phyloP scores from a whole-genome alignment of 306 rosid species.

The Rosa multiflora region DNA sequence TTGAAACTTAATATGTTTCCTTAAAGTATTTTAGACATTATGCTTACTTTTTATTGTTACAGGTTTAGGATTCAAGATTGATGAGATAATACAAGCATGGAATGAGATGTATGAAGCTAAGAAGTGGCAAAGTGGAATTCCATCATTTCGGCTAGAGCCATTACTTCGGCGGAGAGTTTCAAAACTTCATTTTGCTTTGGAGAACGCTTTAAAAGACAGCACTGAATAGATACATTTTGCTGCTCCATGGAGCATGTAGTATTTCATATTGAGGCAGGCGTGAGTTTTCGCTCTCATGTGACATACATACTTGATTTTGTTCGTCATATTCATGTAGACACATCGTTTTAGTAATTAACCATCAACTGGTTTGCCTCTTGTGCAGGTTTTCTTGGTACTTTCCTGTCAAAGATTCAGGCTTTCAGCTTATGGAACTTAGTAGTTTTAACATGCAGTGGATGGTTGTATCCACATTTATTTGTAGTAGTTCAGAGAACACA shows the following conservation, averaged over 20 bases:
- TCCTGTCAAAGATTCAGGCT: slow-evolving; percentile 18
- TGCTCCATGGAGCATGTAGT: slow-evolving; percentile 28
- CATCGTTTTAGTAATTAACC: neutral
- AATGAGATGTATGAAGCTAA: slow-evolving; percentile 87
- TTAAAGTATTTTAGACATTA: neutral
- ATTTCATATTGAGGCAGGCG: slow-evolving; percentile 46
- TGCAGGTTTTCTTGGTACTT: slow-evolving; percentile 43
- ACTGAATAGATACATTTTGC: slow-evolving; percentile 23
- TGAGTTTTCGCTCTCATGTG: neutral
- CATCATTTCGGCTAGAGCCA: slow-evolving; percentile 80
- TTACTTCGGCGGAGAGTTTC: slow-evolving; percentile 76
- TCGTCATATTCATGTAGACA: neutral
- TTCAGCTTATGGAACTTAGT: slow-evolving; percentile 13
- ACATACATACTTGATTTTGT: neutral
- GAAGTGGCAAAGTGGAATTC: slow-evolving; percentile 64
- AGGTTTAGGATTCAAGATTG: slow-evolving; percentile 79
- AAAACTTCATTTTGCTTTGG: slow-evolving; percentile 62
- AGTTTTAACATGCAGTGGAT: slow-evolving; percentile 12
- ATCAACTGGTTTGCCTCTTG: slow-evolving; percentile 10
- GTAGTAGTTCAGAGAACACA: slow-evolving; percentile 18
- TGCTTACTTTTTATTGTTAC: slow-evolving; percentile 19
- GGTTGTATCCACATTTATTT: slow-evolving; percentile 12
- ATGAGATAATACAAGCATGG: slow-evolving; percentile 87
- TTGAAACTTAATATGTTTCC: slow-evolving; percentile 11
- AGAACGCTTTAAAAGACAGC: slow-evolving; percentile 40